A percentile compares a stretch with the other conserved stretches of the same genome.
These are phyloP conservation scores for Wickerhamiella kurtzmanii DNA, from an alignment of 805 yeast genomes.

Conservation along the genomic window DNA sequence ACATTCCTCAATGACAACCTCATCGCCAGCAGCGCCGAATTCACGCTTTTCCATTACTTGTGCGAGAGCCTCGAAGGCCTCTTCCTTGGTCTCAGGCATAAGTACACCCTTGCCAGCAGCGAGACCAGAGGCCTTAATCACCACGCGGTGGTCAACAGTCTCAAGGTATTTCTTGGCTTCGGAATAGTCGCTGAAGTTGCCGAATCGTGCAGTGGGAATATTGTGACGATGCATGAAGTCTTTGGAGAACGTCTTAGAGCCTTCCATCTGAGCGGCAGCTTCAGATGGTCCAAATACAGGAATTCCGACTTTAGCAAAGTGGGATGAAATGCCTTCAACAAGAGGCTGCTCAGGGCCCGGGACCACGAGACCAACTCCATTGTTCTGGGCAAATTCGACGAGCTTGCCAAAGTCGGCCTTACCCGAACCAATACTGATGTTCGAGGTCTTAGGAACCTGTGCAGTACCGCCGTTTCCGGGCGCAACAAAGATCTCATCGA, in stretches of 20 bases:
- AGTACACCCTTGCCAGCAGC: constrained; percentile 99
- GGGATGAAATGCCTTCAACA: constrained; percentile 76
- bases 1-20: constrained; percentile 89
- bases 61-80: constrained; percentile 71
- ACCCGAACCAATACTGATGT: constrained; percentile 54
- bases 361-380: constrained; percentile 58
- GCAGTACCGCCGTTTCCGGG: constrained; percentile 93
- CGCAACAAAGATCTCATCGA: constrained; percentile 68
- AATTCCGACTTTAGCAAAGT: constrained; percentile 69
- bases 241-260: constrained; percentile 89
- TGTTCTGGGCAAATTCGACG: constrained; percentile 57
- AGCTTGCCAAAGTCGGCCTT: constrained; percentile 56
- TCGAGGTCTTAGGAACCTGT: constrained; percentile 40
- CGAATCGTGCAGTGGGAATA: constrained; percentile 89
- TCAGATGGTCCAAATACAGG: constrained; percentile 95
- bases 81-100: constrained; percentile 72
- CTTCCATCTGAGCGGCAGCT: constrained; percentile 88
- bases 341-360: constrained; percentile 99
- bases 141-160: constrained; percentile 58
- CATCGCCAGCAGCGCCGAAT: constrained; percentile 90
- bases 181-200: constrained; percentile 65
- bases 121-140: constrained; percentile 91
- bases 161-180: constrained; percentile 61
- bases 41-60: constrained; percentile 81
- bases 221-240: constrained; percentile 82